Evolutionary conservation across 1,284 basidiomycete genomes (phyloP).

Genomic region (Austroboletus olivaceoglutinosus): DNA sequence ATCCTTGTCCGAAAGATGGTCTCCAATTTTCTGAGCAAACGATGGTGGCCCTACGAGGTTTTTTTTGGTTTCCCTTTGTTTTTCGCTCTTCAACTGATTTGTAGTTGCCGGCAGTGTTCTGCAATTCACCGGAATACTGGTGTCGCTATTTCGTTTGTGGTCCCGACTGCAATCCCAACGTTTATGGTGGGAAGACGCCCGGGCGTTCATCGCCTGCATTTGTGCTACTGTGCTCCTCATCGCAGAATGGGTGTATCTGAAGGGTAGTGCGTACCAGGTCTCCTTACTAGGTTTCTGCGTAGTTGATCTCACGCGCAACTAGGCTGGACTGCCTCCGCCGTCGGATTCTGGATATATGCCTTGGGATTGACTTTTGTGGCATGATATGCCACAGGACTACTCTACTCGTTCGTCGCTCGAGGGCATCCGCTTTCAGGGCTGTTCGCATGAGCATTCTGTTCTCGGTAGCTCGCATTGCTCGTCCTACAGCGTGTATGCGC

Average conservation of each 20-base stretch:
- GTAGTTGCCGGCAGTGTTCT: slow-evolving; percentile 9
- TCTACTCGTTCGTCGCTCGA: not conserved
- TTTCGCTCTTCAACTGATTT: slow-evolving; percentile 9
- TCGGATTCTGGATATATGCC: slow-evolving; percentile 17
- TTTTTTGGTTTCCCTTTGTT: not conserved
- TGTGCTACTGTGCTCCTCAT: slow-evolving; percentile 7
- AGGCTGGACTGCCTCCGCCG: slow-evolving; percentile 5
- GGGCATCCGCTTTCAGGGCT: slow-evolving; percentile 11
- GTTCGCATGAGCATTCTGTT: slow-evolving; percentile 26
- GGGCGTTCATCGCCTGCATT: slow-evolving; percentile 18
- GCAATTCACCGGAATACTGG: slow-evolving; percentile 14
- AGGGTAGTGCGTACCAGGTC: slow-evolving; percentile 13
- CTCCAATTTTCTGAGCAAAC: slow-evolving; percentile 16
- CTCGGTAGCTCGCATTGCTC: slow-evolving; percentile 22
- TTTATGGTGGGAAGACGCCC: slow-evolving; percentile 26
- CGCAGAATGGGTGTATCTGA: slow-evolving; percentile 16
- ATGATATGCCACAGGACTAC: slow-evolving; percentile 12
- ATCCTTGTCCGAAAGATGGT: not conserved
- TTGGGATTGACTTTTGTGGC: slow-evolving; percentile 3
- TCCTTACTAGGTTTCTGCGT: not conserved
- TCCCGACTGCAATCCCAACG: slow-evolving; percentile 14
- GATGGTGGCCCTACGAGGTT: slow-evolving; percentile 13
- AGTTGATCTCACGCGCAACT: not conserved
- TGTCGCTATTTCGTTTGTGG: slow-evolving; percentile 18
- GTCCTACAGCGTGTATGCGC: slow-evolving; percentile 6